Conservation (phyloP, 139 green algal genomes). For the Penium margaritaceum region DNA sequence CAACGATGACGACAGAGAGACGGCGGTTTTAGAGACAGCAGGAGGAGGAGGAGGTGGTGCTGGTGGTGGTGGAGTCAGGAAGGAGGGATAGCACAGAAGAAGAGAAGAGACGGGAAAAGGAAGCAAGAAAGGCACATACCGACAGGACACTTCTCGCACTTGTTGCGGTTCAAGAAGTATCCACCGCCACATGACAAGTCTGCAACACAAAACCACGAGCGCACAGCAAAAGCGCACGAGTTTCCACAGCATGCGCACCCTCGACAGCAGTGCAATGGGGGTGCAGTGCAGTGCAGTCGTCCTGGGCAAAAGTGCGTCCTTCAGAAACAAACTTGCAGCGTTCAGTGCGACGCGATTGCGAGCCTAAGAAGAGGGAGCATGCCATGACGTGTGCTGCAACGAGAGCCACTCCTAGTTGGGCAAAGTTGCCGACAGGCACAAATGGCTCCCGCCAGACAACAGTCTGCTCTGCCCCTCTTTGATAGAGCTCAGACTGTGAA, state of each 20-base stretch:
- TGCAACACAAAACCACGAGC: conserved; percentile 17
- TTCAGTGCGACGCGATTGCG: background rate
- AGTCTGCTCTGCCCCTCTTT: no score
- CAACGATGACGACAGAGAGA: no score
- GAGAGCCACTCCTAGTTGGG: no score
- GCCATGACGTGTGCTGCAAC: background rate
- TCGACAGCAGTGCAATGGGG: background rate
- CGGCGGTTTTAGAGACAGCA: no score
- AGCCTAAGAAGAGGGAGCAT: background rate
- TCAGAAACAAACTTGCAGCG: background rate
- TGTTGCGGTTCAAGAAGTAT: background rate
- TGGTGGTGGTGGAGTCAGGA: background rate
- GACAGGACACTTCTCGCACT: background rate
- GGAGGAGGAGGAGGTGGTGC: background rate
- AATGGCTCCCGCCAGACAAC: no score
- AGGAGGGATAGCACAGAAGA: background rate
- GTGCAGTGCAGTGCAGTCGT: background rate
- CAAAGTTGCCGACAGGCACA: no score
- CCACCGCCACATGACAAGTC: conserved; percentile 9
- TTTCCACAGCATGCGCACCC: background rate
- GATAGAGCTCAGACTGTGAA: no score
- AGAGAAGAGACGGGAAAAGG: background rate
- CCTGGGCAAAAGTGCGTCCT: background rate
- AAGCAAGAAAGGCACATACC: background rate
- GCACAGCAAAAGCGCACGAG: background rate